Evolutionary conservation across 768 basidiomycete genomes (phyloP), one percentile per base, ranked within the genome.

Genomic region (Lanmaoa rubissima): DNA sequence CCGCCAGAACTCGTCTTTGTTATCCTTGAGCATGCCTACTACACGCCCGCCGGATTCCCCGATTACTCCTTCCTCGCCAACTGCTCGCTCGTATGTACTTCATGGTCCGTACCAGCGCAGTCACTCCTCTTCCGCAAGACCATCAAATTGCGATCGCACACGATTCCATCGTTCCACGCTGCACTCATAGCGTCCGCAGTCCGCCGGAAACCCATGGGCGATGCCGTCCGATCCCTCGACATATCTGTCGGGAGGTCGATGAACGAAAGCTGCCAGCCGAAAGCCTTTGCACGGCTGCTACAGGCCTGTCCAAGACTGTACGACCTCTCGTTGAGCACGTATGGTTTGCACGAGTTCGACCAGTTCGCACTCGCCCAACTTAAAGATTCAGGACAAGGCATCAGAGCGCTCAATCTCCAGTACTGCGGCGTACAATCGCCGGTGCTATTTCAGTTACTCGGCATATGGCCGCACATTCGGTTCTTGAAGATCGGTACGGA

Each of bases 361-460:
- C 55, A 59, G 5, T 58, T 66, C 31, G 50, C 45, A 1, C 68
- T 77, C 10, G 48, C 60, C 40, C 61, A 64, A 8, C 62, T 76
- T n/a, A 53, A 60, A 17, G 40, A 62, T 16, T 52, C 53, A 3
- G 66, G 70, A 0, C 60, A 59, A 38, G 49, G 58, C 19, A 63
- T 78, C 48, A 69, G 74, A 24, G 70, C 76, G 0, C 61, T 78
- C 48, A 64, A 60, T 32, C 54, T 80, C 24, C 52, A 64, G 13
- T 43, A 56, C 0, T 77, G 73, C 52, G 74, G 76, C 43, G 65
- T 76, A 1, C 76, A 78, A 62, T 78, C 78, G 7, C 76, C 77
- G 16, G 65, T 79, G 21, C 58, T 79, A 6, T 81, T 76, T 49
- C 74, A 79, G 48, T 65, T 81, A 0, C 63, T 80, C 19, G 61